Conservation (phyloP, 2,329 filamentous ascomycete genomes). For the Penicillium fuscoglaucum region DNA sequence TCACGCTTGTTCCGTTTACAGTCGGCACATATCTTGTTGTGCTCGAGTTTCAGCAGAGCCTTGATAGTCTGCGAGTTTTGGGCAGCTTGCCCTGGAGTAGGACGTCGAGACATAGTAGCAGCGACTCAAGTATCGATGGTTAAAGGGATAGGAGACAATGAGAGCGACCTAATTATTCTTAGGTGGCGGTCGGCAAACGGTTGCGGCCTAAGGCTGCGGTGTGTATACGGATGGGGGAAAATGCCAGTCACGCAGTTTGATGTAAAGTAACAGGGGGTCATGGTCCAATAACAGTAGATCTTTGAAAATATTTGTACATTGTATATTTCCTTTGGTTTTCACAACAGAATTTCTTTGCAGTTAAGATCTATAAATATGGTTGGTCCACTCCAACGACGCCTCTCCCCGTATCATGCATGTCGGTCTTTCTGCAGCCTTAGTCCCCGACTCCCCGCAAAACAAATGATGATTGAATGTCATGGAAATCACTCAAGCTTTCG, state of each 20-base stretch:
- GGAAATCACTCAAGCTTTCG: constrained; percentile 27
- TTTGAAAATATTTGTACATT: not conserved
- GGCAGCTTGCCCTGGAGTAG: constrained; percentile 81
- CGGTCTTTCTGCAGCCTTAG: constrained; percentile 6
- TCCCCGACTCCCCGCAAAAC: constrained; percentile 1
- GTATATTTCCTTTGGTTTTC: not conserved
- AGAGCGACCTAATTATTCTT: constrained; percentile 25
- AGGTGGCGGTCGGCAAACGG: constrained; percentile 32
- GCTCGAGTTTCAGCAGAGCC: constrained; percentile 87
- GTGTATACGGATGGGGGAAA: constrained; percentile 21
- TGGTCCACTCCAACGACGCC: constrained; percentile 9
- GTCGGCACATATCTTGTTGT: constrained; percentile 95
- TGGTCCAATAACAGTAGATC: not conserved
- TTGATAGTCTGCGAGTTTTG: constrained; percentile 95
- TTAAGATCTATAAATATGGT: not conserved
- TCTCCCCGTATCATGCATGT: constrained; percentile 5
- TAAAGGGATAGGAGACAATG: constrained; percentile 22
- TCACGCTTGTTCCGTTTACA: constrained; percentile 98
- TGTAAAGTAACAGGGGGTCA: constrained; percentile 5
- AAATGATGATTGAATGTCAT: not conserved
- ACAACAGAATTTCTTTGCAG: not conserved
- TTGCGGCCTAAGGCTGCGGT: constrained; percentile 29
- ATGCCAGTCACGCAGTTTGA: constrained; percentile 27
- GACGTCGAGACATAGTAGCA: constrained; percentile 45
- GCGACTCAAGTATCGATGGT: constrained; percentile 12